Base-by-base conservation (phyloP, 2,329 filamentous ascomycete genomes). In the Alternaria arbusti region DNA sequence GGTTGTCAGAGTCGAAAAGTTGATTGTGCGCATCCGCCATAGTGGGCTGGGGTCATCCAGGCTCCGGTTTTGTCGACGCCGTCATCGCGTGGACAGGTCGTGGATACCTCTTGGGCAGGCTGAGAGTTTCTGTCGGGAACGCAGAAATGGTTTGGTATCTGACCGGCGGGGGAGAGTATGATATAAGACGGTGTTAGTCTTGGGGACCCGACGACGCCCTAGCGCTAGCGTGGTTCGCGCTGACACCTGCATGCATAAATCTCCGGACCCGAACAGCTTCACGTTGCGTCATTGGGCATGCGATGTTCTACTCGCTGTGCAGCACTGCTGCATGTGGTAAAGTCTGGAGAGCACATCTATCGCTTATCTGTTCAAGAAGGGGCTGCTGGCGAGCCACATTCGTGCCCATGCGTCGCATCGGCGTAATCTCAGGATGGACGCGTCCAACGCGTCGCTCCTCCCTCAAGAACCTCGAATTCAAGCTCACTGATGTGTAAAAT, bases 181-280 rank as follows among this genome's bases (percentile, higher is more conserved):
- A 56, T 63, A 63, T 60, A 56, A 40, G 45, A 56, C 57, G 61
- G 61, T 63, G 50, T 55, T 63, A 32, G 47, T 46, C 22, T 55
- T 63, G 56, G 61, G 61, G 61, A 63, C 36, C 61, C 61, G 61
- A 63, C 15, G 45, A 40, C 45, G 57, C 17, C 45, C 51, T 50
- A 60, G 28, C 50, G 25, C 57, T 63, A 63, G 61, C 36, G 57
- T 56, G 36, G 50, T 63, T 59, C 60, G 57, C 51, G 61, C 56
- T 63, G 51, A 63, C 57, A 45, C 45, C 54, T 62, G 59, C 59
- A 62, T 58, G 17, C 20, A 4, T 22, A 43, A 60, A 60, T 23
- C 44, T 49, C 58, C 58, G 51, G 45, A 46, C 40, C 54, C 54
- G 54, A 47, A 56, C 2, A 32, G 22, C 26, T 56, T 30, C 54